phyloP scores from a whole-genome alignment of 257 asterid genomes.

The Lycium barbarum region DNA sequence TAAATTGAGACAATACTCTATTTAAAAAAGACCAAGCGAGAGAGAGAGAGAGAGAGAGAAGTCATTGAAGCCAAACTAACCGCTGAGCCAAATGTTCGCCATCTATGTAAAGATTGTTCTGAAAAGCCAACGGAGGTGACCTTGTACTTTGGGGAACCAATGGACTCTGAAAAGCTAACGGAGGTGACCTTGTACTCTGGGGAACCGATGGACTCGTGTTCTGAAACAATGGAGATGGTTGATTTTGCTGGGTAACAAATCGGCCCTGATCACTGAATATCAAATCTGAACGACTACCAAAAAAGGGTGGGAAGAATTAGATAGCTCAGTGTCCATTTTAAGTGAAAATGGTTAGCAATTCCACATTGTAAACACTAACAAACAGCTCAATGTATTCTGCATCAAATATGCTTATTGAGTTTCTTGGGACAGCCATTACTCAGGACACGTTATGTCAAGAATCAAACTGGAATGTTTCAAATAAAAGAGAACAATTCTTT shows the following conservation, averaged over 20 bases:
- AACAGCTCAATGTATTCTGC: background rate
- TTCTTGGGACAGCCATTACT: background rate
- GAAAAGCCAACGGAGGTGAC: slow-evolving; percentile 49
- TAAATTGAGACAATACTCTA: background rate
- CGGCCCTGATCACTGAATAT: slow-evolving; percentile 44
- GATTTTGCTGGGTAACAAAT: slow-evolving; percentile 50
- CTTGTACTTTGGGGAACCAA: slow-evolving; percentile 46
- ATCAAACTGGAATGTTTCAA: slow-evolving; percentile 25
- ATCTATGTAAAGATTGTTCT: slow-evolving; percentile 46
- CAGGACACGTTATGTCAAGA: slow-evolving; percentile 7
- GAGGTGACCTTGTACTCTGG: slow-evolving; percentile 48
- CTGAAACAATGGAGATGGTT: slow-evolving; percentile 48
- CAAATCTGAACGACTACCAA: slow-evolving; percentile 45
- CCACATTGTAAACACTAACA: background rate
- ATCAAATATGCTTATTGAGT: background rate
- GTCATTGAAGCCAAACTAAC: slow-evolving; percentile 50
- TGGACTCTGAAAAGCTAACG: slow-evolving; percentile 45
- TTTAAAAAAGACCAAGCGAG: background rate
- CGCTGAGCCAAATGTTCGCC: slow-evolving; percentile 52
- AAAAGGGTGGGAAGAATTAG: slow-evolving; percentile 35
- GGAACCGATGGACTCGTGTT: slow-evolving; percentile 44
- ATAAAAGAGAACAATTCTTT: background rate
- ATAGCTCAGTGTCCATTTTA: slow-evolving; percentile 15
- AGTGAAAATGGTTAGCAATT: background rate
- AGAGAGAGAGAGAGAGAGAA: background rate